A percentile compares a stretch with the other conserved stretches of the same genome.
phyloP scores from a whole-genome alignment of 2,329 filamentous ascomycete genomes.

The Aspergillus uvarum region DNA sequence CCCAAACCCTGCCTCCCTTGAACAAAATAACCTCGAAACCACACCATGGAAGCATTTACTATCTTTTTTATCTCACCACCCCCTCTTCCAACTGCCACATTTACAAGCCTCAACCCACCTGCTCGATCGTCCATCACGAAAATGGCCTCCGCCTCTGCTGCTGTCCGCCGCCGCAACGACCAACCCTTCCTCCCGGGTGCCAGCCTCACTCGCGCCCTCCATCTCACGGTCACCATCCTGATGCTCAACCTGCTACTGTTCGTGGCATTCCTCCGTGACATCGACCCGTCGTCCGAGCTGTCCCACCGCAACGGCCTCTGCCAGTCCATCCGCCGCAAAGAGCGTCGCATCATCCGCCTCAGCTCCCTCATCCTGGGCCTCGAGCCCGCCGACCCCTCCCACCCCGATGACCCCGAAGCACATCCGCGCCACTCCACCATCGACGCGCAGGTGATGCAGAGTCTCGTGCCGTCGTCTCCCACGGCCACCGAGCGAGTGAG shows the following conservation, averaged over 20 bases:
- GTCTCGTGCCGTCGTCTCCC: background rate
- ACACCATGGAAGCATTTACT: background rate
- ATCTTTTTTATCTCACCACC: background rate
- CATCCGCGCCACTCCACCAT: background rate
- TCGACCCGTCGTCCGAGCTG: constrained; percentile 12
- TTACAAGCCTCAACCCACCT: background rate
- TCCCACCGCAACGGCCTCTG: constrained; percentile 16
- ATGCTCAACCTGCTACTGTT: constrained; percentile 29
- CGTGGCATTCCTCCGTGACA: constrained; percentile 17
- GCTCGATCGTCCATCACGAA: background rate
- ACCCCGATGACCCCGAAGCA: background rate
- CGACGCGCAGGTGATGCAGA: background rate
- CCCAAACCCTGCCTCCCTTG: background rate
- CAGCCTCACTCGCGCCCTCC: constrained; percentile 13
- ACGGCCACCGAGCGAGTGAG: no score
- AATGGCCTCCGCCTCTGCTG: background rate
- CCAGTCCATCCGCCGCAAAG: constrained; percentile 21
- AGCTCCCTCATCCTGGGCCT: background rate
- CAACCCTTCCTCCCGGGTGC: background rate
- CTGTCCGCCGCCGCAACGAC: background rate
- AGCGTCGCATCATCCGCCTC: constrained; percentile 24
- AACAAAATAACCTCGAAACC: background rate
- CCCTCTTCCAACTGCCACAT: background rate
- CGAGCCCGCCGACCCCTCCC: background rate
- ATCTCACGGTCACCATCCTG: constrained; percentile 22